phyloP scores from a whole-genome alignment of 2,329 filamentous ascomycete genomes.

The Fusarium transvaalense region DNA sequence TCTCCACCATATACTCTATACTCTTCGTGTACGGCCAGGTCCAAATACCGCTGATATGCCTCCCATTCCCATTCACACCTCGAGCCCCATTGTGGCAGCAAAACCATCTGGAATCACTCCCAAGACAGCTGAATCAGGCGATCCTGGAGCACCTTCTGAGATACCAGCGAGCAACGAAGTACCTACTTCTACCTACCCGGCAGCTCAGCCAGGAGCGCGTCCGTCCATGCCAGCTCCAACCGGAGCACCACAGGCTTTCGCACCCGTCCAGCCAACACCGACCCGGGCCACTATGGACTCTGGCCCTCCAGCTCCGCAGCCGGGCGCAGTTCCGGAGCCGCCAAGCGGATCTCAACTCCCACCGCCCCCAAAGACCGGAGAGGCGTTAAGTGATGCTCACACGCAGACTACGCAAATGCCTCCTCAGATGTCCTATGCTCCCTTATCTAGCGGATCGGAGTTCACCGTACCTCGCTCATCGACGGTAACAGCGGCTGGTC shows the following conservation, averaged over 20 bases:
- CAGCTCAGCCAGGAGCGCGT: slow-evolving; percentile 45
- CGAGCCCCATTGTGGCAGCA: slow-evolving; percentile 69
- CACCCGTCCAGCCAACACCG: slow-evolving; percentile 58
- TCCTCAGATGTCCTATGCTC: slow-evolving; percentile 63
- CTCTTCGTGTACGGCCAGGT: neutral
- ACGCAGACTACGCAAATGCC: slow-evolving; percentile 56
- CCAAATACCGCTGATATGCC: slow-evolving; percentile 61
- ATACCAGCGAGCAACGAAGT: slow-evolving; percentile 48
- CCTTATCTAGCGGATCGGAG: slow-evolving; percentile 57
- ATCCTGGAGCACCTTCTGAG: slow-evolving; percentile 35
- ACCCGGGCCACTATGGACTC: slow-evolving; percentile 53
- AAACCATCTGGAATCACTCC: slow-evolving; percentile 65
- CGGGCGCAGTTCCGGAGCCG: slow-evolving; percentile 65
- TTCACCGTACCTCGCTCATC: slow-evolving; percentile 61
- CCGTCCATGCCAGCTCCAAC: slow-evolving; percentile 60
- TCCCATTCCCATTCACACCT: slow-evolving; percentile 70
- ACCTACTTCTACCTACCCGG: slow-evolving; percentile 50
- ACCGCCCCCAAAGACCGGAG: slow-evolving; percentile 65
- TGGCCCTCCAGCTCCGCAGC: slow-evolving; percentile 67
- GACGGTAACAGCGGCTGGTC: slow-evolving; percentile 54
- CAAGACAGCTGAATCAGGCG: slow-evolving; percentile 55
- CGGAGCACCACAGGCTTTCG: slow-evolving; percentile 52
- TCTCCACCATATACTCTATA: neutral
- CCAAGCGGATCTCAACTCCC: slow-evolving; percentile 55
- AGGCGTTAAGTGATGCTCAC: slow-evolving; percentile 56